Evolutionary conservation across 2,329 filamentous ascomycete genomes (phyloP).

Genomic region (Ambrosiella beaveri): DNA sequence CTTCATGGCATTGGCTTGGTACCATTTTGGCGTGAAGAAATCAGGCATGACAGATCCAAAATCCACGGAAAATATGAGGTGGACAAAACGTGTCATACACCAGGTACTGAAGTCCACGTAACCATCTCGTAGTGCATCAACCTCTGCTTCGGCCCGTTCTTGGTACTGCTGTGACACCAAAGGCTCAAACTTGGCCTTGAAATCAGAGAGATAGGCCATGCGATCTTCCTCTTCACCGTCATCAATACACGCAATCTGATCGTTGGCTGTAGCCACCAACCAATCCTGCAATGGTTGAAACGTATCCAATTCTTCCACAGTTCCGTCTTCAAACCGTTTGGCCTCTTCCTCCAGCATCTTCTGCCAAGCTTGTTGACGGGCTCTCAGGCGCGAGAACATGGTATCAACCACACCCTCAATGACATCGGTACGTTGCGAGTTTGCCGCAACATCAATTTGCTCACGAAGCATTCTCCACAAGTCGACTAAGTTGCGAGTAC

Average conservation of each 20-base stretch:
- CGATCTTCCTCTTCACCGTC: constrained; percentile 63
- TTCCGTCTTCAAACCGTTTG: constrained; percentile 46
- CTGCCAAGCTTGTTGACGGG: constrained; percentile 73
- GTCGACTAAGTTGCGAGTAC: constrained; percentile 79
- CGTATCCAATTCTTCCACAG: constrained; percentile 37
- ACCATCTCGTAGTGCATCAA: constrained; percentile 63
- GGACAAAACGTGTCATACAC: constrained; percentile 74
- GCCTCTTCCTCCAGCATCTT: constrained; percentile 76
- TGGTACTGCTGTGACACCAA: constrained; percentile 68
- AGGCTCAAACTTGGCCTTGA: constrained; percentile 66
- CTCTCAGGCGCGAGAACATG: constrained; percentile 77
- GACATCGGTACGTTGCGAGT: constrained; percentile 74
- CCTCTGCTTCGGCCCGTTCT: constrained; percentile 53
- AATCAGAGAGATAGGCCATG: constrained; percentile 68
- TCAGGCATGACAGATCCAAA: constrained; percentile 68
- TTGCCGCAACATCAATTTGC: constrained; percentile 69
- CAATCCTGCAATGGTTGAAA: constrained; percentile 82
- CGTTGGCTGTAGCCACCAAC: constrained; percentile 92
- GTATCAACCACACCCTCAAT: constrained; percentile 89
- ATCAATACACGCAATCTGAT: constrained; percentile 96
- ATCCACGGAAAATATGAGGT: constrained; percentile 78
- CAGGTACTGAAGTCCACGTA: constrained; percentile 92
- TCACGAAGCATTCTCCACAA: constrained; percentile 97
- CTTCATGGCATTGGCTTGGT: constrained; percentile 69
- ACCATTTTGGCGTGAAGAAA: constrained; percentile 88